A percentile compares a stretch with the other conserved stretches of the same genome.
These are phyloP conservation scores for Nicotiana knightiana DNA, from an alignment of 257 asterid species.

Conservation along the genomic window DNA sequence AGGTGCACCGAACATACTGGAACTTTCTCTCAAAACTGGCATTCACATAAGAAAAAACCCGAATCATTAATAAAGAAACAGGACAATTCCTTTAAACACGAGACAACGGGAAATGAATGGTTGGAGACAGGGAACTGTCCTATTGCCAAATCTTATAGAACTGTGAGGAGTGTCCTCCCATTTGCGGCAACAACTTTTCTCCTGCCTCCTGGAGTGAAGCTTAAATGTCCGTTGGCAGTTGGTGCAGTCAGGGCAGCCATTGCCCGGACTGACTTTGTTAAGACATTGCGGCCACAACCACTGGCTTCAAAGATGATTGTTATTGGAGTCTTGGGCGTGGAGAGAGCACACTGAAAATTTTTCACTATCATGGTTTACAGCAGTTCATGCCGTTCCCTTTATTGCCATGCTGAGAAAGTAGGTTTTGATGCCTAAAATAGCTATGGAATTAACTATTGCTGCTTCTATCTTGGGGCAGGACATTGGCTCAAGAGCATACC, in stretches of 20 bases:
- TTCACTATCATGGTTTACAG: constrained; percentile 64
- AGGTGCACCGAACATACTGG: too few relatives aligned
- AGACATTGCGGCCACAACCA: constrained; percentile 65
- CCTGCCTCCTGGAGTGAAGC: constrained; percentile 53
- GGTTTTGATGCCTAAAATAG: constrained; percentile 68
- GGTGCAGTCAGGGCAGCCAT: constrained; percentile 82
- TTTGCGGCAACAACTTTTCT: constrained; percentile 48
- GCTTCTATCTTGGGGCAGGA: constrained; percentile 69
- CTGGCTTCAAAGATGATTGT: constrained; percentile 56
- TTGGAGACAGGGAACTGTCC: constrained; percentile 61
- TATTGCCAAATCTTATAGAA: constrained; percentile 63
- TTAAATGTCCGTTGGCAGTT: constrained; percentile 61
- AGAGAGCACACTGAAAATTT: constrained; percentile 65
- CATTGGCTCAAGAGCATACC: constrained; percentile 73
- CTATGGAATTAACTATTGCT: constrained; percentile 69
- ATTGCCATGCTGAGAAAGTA: constrained; percentile 81
- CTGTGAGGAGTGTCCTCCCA: constrained; percentile 54
- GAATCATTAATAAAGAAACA: constrained; percentile 35
- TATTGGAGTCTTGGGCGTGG: constrained; percentile 67
- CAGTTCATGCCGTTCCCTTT: constrained; percentile 82
- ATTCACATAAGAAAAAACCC: constrained; percentile 40
- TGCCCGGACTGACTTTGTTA: constrained; percentile 58
- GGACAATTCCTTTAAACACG: constrained; percentile 50
- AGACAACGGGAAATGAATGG: constrained; percentile 67
- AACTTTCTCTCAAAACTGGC: constrained; percentile 28